Evolutionary conservation across 495 filamentous ascomycete genomes (phyloP), one percentile per base, ranked within the genome.

Genomic region (Hypoxylon trugodes): DNA sequence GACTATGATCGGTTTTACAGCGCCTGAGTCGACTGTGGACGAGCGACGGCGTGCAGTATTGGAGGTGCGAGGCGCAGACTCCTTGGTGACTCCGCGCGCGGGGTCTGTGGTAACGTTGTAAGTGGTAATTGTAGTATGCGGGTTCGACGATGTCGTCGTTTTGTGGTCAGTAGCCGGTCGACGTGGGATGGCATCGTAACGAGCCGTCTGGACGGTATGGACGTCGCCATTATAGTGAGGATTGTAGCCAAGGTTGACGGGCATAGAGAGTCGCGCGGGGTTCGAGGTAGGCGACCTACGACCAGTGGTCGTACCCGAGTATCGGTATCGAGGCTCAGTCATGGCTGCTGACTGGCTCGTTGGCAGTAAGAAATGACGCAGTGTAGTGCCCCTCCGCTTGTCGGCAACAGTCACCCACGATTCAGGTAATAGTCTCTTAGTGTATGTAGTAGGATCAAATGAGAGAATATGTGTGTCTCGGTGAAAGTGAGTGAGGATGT

Each of bases 51-150:
- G 61, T 41, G 74, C 76, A 7, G 70, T 64, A 66, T 76, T 78
- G 50, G 76, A 78, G 30, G 69, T 72, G 37, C 75, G 70, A n/a
- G 66, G 51, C 10, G 76, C 32, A 12, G 79, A 73, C 6, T 84
- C 81, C 32, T 77, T 75, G 21, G 73, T 77, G 45, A 82, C 76
- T 26, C 78, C 77, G 63, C 83, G 83, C 10, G 80, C 79, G 18
- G 76, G 80, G 24, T 75, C 59, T 32, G 73, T 74, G 54, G 70
- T 76, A 66, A 82, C 76, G 32, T 79, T 78, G 63, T 83, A 84
- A 12, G 80, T 79, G 18, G 76, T 81, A 21, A 76, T 61, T 32
- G 73, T 74, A 57, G 70, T 76, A 66, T 68, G 71, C 59, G 69
- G 66, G 46, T 45, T 70, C 18, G 64, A 47, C 32, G 51, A 48